phyloP scores from a whole-genome alignment of 768 basidiomycete genomes.

The Boletus eberwhitei region DNA sequence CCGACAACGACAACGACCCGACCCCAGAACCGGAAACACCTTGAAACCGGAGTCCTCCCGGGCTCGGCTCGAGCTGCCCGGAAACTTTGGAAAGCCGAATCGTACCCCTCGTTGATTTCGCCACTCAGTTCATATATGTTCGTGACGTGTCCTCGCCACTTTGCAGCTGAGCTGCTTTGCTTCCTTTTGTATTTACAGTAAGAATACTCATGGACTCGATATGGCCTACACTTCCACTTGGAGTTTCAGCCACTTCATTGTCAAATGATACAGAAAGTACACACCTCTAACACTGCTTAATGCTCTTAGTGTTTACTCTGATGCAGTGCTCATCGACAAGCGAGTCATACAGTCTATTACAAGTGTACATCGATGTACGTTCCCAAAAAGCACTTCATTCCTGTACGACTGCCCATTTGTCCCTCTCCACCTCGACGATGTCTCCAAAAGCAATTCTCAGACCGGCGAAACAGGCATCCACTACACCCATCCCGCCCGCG shows the following conservation, averaged over 20 bases:
- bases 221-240: too few relatives aligned
- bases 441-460: slow-evolving; percentile 67
- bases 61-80: too few relatives aligned
- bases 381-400: slow-evolving; percentile 9
- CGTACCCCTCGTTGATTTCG: too few relatives aligned
- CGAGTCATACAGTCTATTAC: not conserved
- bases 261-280: not conserved
- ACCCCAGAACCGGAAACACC: too few relatives aligned
- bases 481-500: slow-evolving; percentile 76
- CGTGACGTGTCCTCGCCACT: too few relatives aligned
- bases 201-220: not conserved
- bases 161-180: too few relatives aligned
- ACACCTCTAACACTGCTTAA: not conserved
- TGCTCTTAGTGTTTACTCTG: not conserved
- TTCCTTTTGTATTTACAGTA: too few relatives aligned
- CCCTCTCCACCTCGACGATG: slow-evolving; percentile 38
- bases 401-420: slow-evolving; percentile 31
- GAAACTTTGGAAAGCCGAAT: too few relatives aligned
- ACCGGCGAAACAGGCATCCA: slow-evolving; percentile 84
- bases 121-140: too few relatives aligned
- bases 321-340: not conserved
- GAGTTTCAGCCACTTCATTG: not conserved
- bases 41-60: too few relatives aligned
- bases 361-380: not conserved
- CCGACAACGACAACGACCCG: too few relatives aligned